These are phyloP conservation scores for Aureobasidium sp. DNA, from an alignment of 2,329 filamentous ascomycete species.

Conservation along the genomic window DNA sequence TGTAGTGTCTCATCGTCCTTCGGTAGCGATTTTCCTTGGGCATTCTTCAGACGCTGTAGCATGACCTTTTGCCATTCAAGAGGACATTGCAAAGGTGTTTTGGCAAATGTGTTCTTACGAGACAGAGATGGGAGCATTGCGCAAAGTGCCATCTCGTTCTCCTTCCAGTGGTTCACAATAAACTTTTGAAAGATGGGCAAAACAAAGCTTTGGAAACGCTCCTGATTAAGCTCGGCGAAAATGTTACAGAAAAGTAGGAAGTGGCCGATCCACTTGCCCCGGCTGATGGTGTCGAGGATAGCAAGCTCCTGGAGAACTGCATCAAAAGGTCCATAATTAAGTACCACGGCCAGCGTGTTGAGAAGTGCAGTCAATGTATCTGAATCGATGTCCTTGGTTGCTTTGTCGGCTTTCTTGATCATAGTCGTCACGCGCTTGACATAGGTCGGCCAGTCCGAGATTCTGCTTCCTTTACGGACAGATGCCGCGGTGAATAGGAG, in stretches of 20 bases:
- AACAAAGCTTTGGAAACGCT: conserved; percentile 72
- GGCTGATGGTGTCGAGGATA: conserved; percentile 57
- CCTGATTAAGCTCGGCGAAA: conserved; percentile 64
- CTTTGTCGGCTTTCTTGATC: conserved; percentile 22
- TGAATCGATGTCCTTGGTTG: background rate
- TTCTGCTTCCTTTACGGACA: conserved; percentile 72
- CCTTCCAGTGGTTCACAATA: conserved; percentile 64
- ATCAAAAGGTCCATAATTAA: conserved; percentile 74
- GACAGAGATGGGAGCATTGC: conserved; percentile 59
- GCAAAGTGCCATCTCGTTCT: conserved; percentile 62
- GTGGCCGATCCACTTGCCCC: conserved; percentile 58
- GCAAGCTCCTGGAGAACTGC: conserved; percentile 64
- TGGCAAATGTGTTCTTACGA: conserved; percentile 45
- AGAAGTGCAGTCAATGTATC: conserved; percentile 32
- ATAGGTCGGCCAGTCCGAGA: conserved; percentile 64
- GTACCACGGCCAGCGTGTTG: conserved; percentile 52
- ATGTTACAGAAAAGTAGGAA: conserved; percentile 84
- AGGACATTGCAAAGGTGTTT: conserved; percentile 37
- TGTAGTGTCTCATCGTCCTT: background rate
- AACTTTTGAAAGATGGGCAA: conserved; percentile 81
- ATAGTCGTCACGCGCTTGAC: conserved; percentile 39
- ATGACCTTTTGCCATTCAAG: conserved; percentile 57
- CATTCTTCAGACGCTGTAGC: conserved; percentile 13
- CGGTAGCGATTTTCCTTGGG: background rate
- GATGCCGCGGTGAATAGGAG: conserved; percentile 65